phyloP scores from a whole-genome alignment of 768 basidiomycete species.

The Austroboletus festivus region DNA sequence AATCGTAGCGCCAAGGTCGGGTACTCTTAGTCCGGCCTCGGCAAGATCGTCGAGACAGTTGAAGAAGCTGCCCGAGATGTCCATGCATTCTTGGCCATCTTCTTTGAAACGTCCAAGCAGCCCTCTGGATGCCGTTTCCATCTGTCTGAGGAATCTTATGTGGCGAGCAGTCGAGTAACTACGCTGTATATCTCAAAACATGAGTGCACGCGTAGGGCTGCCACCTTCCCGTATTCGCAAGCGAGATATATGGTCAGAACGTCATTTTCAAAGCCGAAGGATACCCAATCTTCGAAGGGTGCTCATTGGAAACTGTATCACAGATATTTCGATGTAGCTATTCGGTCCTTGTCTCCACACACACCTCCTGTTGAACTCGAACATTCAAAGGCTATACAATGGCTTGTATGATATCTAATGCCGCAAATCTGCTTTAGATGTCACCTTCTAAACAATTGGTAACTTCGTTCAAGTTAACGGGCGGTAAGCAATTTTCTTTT shows the following conservation, averaged over 20 bases:
- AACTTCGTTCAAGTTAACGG: constrained; percentile 49
- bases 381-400: constrained; percentile 32
- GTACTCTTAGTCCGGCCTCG: constrained; percentile 68
- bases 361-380: not conserved
- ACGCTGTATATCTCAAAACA: not conserved
- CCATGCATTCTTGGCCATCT: constrained; percentile 71
- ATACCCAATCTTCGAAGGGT: constrained; percentile 65
- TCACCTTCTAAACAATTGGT: constrained; percentile 45
- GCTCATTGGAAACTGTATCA: constrained; percentile 74
- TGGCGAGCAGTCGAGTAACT: constrained; percentile 40
- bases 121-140: constrained; percentile 69
- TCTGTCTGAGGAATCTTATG: constrained; percentile 72
- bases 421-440: constrained; percentile 46
- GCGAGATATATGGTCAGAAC: constrained; percentile 76
- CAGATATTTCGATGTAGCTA: constrained; percentile 48
- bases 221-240: constrained; percentile 72
- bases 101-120: constrained; percentile 75
- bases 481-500: constrained; percentile 38
- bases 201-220: constrained; percentile 48
- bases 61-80: constrained; percentile 80
- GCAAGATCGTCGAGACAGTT: constrained; percentile 67
- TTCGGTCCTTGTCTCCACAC: not conserved
- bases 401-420: constrained; percentile 51
- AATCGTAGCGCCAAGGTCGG: constrained; percentile 58
- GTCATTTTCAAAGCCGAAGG: constrained; percentile 45